Base-by-base conservation (phyloP, 805 yeast genomes). In the Danielia oregonensis region DNA sequence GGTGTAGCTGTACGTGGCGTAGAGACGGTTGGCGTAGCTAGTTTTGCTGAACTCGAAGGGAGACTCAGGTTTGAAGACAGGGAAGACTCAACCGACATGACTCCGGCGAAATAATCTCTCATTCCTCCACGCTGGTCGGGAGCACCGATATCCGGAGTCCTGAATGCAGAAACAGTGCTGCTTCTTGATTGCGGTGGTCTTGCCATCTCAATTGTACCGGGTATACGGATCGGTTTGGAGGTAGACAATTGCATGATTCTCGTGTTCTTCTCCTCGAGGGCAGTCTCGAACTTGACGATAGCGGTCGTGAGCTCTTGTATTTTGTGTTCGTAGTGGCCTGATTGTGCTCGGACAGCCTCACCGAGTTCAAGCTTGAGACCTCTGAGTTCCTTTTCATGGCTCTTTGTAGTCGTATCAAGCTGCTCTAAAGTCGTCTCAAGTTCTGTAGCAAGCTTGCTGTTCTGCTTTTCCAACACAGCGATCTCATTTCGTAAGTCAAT, bases 211-310 rank as follows among this genome's bases (percentile, higher is more conserved):
- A 29, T 29, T n/a, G 45, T 24, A 10, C 30, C 30, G 0, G 67
- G 67, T 19, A 64, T 65, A 5, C 56, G 51, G n/a, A 66, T 63
- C 3, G 72, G 72, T 34, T 49, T 54, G 1, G 71, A 54, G 1
- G 64, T 51, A 1, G 63, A 52, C 13, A 65, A 39, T 36, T 64
- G 70, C 17, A 59, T 43, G 6, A 66, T 61, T 25, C 48, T 44
- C 3, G 55, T 38, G 35, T 65, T 59, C 39, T 63, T 63, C 32
- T 65, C 70, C 29, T 65, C 70, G 3, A 67, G 36, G 14, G 61
- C 37, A 1, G 49, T 42, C 42, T 67, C 73, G 39, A 55, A 65
- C 44, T 51, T 59, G 9, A 53, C 37, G 2, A 65, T 42, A 5
- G 55, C 47, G 12, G 52, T 42, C 10, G 49, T 42, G 14, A 66